phyloP scores from a whole-genome alignment of 148 eudicot species.

The Fagopyrum homotropicum region DNA sequence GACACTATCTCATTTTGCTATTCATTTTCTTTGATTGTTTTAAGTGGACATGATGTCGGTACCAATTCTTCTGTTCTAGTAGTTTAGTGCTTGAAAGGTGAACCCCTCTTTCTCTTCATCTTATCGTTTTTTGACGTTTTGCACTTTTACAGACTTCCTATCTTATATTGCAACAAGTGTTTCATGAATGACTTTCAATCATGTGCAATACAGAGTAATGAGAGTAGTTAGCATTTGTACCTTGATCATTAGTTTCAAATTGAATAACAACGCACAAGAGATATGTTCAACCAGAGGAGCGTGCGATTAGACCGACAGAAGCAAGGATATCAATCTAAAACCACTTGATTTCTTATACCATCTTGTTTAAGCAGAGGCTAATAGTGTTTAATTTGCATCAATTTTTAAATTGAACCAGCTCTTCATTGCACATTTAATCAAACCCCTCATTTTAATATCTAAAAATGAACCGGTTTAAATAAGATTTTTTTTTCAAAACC shows the following conservation, averaged over 20 bases:
- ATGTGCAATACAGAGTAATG: neutral
- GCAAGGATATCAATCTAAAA: too few relatives aligned
- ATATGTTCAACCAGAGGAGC: too few relatives aligned
- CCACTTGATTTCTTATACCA: too few relatives aligned
- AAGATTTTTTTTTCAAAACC: too few relatives aligned
- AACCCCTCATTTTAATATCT: too few relatives aligned
- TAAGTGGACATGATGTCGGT: neutral
- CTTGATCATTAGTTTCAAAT: neutral
- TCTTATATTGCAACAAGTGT: neutral
- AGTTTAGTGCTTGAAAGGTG: neutral
- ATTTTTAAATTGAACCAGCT: too few relatives aligned
- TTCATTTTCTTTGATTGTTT: neutral
- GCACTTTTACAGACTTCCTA: neutral
- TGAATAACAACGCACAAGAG: too few relatives aligned
- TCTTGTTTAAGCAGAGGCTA: too few relatives aligned
- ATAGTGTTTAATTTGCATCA: too few relatives aligned
- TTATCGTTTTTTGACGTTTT: conserved; percentile 1
- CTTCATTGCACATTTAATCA: too few relatives aligned
- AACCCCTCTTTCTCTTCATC: neutral
- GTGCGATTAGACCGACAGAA: too few relatives aligned
- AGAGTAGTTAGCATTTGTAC: neutral
- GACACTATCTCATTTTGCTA: neutral
- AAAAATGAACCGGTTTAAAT: too few relatives aligned
- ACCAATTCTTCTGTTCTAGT: neutral
- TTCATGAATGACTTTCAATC: neutral